Percentiles rank a stretch among this genome's conserved stretches.
Evolutionary conservation across 768 basidiomycete species (phyloP).

Genomic region (Brasilioporus rufonigricans): DNA sequence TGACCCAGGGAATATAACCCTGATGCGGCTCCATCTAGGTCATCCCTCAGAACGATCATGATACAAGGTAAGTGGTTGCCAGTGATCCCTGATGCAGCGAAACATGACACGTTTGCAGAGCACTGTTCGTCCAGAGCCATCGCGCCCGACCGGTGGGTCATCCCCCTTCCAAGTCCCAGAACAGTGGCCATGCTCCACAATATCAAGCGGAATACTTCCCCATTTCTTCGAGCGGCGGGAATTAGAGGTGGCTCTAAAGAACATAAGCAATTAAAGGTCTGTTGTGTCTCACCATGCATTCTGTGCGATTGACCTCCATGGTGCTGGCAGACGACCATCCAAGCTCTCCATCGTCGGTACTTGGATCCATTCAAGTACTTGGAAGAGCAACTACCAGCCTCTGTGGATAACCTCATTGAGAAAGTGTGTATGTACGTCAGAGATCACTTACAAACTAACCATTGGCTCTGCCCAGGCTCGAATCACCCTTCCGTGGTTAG

Average conservation of each 20-base stretch:
- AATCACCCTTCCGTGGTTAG: conserved; percentile 17
- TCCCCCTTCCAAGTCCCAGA: conserved; percentile 1
- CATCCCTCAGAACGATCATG: not conserved
- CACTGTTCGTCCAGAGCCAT: not conserved
- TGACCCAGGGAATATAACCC: not conserved
- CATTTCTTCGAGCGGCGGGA: conserved; percentile 3
- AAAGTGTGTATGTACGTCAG: not conserved
- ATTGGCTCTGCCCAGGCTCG: conserved; percentile 4
- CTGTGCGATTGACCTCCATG: not conserved
- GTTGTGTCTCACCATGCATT: not conserved
- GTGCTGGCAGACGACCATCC: conserved; percentile 6
- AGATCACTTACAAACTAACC: not conserved
- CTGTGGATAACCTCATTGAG: conserved; percentile 9
- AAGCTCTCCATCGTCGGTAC: not conserved
- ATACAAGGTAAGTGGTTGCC: conserved; percentile 1
- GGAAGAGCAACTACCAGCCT: conserved; percentile 10
- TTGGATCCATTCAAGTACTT: conserved; percentile 16
- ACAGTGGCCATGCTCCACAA: not conserved
- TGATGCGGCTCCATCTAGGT: not conserved
- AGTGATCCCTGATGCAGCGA: not conserved
- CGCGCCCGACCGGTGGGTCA: not conserved
- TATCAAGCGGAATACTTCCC: not conserved
- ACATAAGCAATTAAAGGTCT: conserved; percentile 10
- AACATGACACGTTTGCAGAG: not conserved
- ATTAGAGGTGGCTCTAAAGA: conserved; percentile 1